Percentiles rank a stretch among this genome's conserved stretches.
Conservation (phyloP, 2,329 filamentous ascomycete genomes). For the Colletotrichum coccodes region DNA sequence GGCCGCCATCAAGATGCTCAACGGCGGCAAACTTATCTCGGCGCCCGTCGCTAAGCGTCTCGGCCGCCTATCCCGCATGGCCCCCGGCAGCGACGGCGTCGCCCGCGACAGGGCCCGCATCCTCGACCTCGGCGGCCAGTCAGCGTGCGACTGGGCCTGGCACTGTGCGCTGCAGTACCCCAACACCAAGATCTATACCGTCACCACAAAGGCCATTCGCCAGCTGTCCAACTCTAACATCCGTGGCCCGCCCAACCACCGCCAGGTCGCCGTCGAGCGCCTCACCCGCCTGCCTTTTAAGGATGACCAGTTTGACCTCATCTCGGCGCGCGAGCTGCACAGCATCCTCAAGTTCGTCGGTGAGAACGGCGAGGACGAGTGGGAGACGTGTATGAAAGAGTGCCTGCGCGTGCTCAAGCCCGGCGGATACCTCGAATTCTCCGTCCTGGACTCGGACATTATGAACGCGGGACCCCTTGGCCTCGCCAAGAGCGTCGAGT, state of each 20-base stretch:
- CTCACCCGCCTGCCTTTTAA: slow-evolving; percentile 87
- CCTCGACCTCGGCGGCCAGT: slow-evolving; percentile 87
- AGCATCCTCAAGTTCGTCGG: slow-evolving; percentile 80
- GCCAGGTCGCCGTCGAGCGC: slow-evolving; percentile 80
- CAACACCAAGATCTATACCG: slow-evolving; percentile 87
- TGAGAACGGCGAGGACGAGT: slow-evolving; percentile 81
- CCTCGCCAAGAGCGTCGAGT: slow-evolving; percentile 88
- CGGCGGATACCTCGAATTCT: slow-evolving; percentile 92
- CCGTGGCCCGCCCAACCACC: slow-evolving; percentile 87
- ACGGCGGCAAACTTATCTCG: slow-evolving; percentile 71
- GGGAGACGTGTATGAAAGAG: slow-evolving; percentile 85
- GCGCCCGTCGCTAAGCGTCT: slow-evolving; percentile 72
- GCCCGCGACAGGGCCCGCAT: slow-evolving; percentile 70
- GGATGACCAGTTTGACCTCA: slow-evolving; percentile 87
- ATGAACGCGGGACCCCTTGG: slow-evolving; percentile 84
- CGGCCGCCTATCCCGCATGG: slow-evolving; percentile 62
- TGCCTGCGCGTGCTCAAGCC: slow-evolving; percentile 93
- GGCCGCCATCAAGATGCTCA: slow-evolving; percentile 68
- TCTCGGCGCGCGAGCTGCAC: slow-evolving; percentile 90
- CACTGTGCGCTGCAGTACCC: slow-evolving; percentile 88
- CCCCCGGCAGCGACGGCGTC: slow-evolving; percentile 53
- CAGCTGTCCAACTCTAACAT: slow-evolving; percentile 80
- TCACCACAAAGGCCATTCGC: slow-evolving; percentile 77
- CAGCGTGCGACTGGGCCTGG: slow-evolving; percentile 95
- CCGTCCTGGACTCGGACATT: slow-evolving; percentile 88